Percentiles rank a stretch among this genome's conserved stretches.
Conservation (phyloP, 164 flowering plant genomes). For the Vitis cinerea region DNA sequence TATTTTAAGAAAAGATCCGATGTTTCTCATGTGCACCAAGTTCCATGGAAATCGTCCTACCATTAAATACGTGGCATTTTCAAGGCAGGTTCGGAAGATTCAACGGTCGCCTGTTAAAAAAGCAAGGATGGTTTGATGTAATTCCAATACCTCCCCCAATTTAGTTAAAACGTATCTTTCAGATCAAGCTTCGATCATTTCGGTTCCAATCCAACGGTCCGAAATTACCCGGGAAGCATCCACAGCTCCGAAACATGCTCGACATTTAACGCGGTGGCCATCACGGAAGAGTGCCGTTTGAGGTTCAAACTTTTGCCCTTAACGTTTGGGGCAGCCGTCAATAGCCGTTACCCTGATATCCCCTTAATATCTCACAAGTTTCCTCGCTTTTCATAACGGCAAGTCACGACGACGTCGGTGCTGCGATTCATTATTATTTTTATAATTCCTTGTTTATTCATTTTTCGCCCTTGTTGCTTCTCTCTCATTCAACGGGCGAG, state of each 20-base stretch:
- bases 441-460: slow-evolving; percentile 3
- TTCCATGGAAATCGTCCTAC: too few relatives aligned
- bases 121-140: too few relatives aligned
- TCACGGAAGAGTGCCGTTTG: slow-evolving; percentile 64
- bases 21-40: too few relatives aligned
- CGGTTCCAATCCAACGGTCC: slow-evolving; percentile 26
- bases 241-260: slow-evolving; percentile 13
- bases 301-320: slow-evolving; percentile 65
- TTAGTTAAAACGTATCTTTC: slow-evolving; percentile 14
- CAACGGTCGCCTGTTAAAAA: too few relatives aligned
- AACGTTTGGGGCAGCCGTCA: slow-evolving; percentile 29
- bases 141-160: neutral
- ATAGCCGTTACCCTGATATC: slow-evolving; percentile 32
- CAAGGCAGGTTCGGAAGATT: too few relatives aligned
- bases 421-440: neutral
- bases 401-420: slow-evolving; percentile 51
- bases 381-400: slow-evolving; percentile 24
- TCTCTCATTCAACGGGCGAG: slow-evolving; percentile 70
- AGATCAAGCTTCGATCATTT: slow-evolving; percentile 7
- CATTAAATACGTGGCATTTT: too few relatives aligned
- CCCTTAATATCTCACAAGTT: slow-evolving; percentile 6
- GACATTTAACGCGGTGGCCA: slow-evolving; percentile 10
- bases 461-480: slow-evolving; percentile 6
- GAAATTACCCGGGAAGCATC: slow-evolving; percentile 27
- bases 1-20: too few relatives aligned